Conservation (phyloP, 2,329 filamentous ascomycete species). For the Calonectria pauciramosa region DNA sequence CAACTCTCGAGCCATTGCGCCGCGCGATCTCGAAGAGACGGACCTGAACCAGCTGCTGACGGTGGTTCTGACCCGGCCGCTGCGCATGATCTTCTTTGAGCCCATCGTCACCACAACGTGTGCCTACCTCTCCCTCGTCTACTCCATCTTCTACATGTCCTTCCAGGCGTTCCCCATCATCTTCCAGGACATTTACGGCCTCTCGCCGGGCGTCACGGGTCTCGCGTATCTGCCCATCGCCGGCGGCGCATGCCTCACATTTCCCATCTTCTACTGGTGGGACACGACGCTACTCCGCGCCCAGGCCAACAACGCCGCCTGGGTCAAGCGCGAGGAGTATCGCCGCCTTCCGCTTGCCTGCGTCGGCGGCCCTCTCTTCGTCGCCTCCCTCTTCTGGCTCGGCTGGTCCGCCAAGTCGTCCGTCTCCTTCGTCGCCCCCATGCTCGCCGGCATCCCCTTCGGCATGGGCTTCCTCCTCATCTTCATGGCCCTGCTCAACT, state of each 20-base stretch:
- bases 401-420: constrained; percentile 67
- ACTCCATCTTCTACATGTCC: constrained; percentile 77
- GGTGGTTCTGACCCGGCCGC: constrained; percentile 78
- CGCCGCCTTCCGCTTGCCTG: constrained; percentile 80
- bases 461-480: constrained; percentile 73
- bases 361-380: constrained; percentile 76
- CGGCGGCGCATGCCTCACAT: constrained; percentile 70
- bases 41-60: constrained; percentile 71
- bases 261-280: constrained; percentile 75
- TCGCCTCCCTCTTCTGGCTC: constrained; percentile 71
- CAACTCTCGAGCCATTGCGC: constrained; percentile 65
- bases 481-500: constrained; percentile 75
- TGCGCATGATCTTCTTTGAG: constrained; percentile 80
- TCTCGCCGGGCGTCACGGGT: constrained; percentile 74
- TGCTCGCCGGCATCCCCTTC: constrained; percentile 72
- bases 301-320: constrained; percentile 62
- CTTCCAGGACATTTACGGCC: constrained; percentile 73
- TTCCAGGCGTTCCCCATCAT: constrained; percentile 83
- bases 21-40: constrained; percentile 73
- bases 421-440: constrained; percentile 68
- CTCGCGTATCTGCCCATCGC: constrained; percentile 79
- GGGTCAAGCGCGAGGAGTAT: constrained; percentile 75
- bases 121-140: constrained; percentile 78
- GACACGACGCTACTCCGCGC: constrained; percentile 71
- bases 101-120: constrained; percentile 80